phyloP scores from a whole-genome alignment of 1,284 basidiomycete species.

The Ceratobasidium sp. region DNA sequence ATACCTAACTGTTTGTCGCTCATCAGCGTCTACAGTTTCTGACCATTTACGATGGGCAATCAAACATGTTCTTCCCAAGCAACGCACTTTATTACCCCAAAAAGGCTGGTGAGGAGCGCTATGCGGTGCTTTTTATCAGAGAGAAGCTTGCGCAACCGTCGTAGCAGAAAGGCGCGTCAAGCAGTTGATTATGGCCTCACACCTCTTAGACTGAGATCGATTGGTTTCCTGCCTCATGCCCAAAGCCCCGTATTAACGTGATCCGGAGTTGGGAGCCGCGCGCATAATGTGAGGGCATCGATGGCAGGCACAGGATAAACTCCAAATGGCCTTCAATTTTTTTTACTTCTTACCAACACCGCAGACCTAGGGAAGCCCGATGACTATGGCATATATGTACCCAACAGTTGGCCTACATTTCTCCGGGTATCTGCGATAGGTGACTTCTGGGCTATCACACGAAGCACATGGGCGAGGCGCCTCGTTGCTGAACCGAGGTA shows the following conservation, averaged over 20 bases:
- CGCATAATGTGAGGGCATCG: background rate
- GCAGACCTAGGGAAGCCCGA: too few relatives aligned
- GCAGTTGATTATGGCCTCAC: background rate
- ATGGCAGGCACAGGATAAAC: too few relatives aligned
- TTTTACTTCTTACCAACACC: too few relatives aligned
- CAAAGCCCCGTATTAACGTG: background rate
- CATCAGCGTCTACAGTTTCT: background rate
- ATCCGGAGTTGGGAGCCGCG: too few relatives aligned
- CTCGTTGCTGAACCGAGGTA: background rate
- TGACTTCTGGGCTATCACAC: too few relatives aligned
- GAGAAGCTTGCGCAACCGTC: background rate
- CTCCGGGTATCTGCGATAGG: background rate
- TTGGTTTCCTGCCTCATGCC: background rate
- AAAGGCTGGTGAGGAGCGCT: background rate
- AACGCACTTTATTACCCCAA: background rate
- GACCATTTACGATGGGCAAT: background rate
- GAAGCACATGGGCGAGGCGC: too few relatives aligned
- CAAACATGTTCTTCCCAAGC: background rate
- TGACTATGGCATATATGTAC: too few relatives aligned
- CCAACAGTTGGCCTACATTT: too few relatives aligned
- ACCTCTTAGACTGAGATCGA: background rate
- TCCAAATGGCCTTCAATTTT: too few relatives aligned
- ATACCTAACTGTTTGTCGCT: background rate
- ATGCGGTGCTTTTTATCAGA: background rate
- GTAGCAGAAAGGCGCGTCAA: background rate